Conservation (phyloP, 495 filamentous ascomycete genomes). For the Hyaloscypha hepaticicola region DNA sequence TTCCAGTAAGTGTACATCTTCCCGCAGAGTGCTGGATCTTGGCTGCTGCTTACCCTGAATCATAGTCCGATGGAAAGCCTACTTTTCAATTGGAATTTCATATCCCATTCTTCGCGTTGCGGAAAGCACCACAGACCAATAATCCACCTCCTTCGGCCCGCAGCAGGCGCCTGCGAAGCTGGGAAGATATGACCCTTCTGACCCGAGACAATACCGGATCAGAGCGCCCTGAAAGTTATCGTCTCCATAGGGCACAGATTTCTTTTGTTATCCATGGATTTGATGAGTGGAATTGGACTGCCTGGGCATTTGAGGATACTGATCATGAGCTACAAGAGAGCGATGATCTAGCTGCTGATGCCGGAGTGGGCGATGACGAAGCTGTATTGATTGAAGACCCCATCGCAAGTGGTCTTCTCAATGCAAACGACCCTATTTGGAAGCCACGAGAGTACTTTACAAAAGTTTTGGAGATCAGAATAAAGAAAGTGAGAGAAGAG, state of each 20-base stretch:
- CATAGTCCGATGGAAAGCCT: not conserved
- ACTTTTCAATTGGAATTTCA: slow-evolving; percentile 18
- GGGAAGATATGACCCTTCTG: not conserved
- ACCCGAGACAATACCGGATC: not conserved
- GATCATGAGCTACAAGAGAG: not conserved
- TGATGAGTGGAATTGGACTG: slow-evolving; percentile 9
- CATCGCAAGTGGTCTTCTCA: not conserved
- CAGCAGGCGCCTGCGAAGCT: not conserved
- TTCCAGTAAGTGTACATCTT: not conserved
- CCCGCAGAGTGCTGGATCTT: not conserved
- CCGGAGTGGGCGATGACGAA: not conserved
- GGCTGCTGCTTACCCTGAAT: not conserved
- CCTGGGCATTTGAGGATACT: not conserved
- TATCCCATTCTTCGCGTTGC: slow-evolving; percentile 6
- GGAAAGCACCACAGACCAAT: not conserved
- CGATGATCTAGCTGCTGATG: not conserved
- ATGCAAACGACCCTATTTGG: slow-evolving; percentile 7
- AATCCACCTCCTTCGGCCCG: not conserved
- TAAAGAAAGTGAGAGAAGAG: not conserved
- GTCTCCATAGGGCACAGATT: not conserved
- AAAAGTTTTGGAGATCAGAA: not conserved
- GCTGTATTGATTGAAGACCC: not conserved
- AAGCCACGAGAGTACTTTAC: slow-evolving; percentile 8
- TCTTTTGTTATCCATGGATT: slow-evolving; percentile 1
- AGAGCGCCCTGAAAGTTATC: not conserved